Evolutionary conservation across 176 grass and related monocot genomes (phyloP), one percentile per base, ranked within the genome.

Genomic region (Zea luxurians): DNA sequence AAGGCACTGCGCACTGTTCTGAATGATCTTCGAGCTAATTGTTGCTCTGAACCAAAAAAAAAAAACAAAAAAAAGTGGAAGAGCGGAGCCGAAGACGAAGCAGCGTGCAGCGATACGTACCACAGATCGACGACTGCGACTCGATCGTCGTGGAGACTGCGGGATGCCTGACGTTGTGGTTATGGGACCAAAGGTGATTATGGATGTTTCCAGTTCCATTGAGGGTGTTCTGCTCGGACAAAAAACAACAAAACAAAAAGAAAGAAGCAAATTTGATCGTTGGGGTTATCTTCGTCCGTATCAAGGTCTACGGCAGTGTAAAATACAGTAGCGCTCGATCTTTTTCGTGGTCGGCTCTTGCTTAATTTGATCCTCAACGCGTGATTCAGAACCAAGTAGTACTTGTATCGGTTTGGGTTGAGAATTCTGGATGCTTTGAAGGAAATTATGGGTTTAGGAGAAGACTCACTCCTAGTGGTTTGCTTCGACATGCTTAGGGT

Each of bases 81-180:
- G 15, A 40, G 8, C 27, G 27, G 27, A 27, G 27, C 27, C 27
- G 27, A 27, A 27, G 27, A 27, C 27, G 27, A 58, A 64, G 21
- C 41, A 41, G 35, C 43, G 13, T 36, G 10, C 68, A 46, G 34
- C 36, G 9, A 0, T 80, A 50, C 36, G 10, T 71, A 98, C 95
- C 89, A 66, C 83, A 94, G 12, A 98, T 73, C 21, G 91, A 94
- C 6, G 91, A 92, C 6, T 90, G 89, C 0, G 91, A 92, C 10
- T 98, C 95, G 9, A 94, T 90, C 16, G 91, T 93, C 12, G 87
- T 83, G 10, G 91, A 92, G 69, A 98, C 46, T 0, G 84, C 75
- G 2, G 91, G 85, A 72, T 90, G 80, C 12, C 75, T 61, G 11
- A 58, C 64, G 18, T 83, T 88, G 20, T 77, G 80, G 44, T 90